Evolutionary conservation across 345 rosid genomes (phyloP).

Genomic region (Hypericum perforatum): DNA sequence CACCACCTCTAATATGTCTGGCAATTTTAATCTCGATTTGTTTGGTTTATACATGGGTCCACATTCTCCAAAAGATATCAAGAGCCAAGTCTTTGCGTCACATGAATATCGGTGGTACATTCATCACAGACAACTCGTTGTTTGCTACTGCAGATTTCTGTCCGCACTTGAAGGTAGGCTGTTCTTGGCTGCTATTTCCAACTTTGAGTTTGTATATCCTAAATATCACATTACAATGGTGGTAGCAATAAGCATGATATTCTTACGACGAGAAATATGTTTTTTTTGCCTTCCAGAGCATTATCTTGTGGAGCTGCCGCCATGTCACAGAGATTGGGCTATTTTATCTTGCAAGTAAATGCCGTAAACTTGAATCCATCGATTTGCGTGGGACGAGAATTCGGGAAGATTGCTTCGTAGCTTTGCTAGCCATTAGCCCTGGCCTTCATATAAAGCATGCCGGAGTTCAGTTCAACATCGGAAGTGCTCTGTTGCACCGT

Average conservation of each 20-base stretch:
- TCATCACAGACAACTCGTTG: slow-evolving; percentile 74
- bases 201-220: too few species aligned
- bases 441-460: slow-evolving; percentile 58
- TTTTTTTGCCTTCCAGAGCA: slow-evolving; percentile 30
- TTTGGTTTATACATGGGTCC: too few species aligned
- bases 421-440: slow-evolving; percentile 53
- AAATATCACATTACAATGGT: too few species aligned
- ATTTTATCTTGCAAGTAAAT: slow-evolving; percentile 48
- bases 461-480: slow-evolving; percentile 28
- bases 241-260: background rate
- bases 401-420: slow-evolving; percentile 54
- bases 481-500: slow-evolving; percentile 29
- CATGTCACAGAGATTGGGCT: slow-evolving; percentile 74
- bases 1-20: too few species aligned
- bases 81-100: slow-evolving; percentile 61
- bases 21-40: too few species aligned
- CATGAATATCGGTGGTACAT: slow-evolving; percentile 85
- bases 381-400: slow-evolving; percentile 85
- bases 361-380: slow-evolving; percentile 62
- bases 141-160: slow-evolving; percentile 67
- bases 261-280: background rate
- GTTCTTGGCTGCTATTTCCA: too few species aligned
- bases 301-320: slow-evolving; percentile 86
- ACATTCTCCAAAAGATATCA: slow-evolving; percentile 43
- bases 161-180: slow-evolving; percentile 56